Evolutionary conservation across 2,329 filamentous ascomycete species (phyloP).

Genomic region (Lecanicillium sp.): DNA sequence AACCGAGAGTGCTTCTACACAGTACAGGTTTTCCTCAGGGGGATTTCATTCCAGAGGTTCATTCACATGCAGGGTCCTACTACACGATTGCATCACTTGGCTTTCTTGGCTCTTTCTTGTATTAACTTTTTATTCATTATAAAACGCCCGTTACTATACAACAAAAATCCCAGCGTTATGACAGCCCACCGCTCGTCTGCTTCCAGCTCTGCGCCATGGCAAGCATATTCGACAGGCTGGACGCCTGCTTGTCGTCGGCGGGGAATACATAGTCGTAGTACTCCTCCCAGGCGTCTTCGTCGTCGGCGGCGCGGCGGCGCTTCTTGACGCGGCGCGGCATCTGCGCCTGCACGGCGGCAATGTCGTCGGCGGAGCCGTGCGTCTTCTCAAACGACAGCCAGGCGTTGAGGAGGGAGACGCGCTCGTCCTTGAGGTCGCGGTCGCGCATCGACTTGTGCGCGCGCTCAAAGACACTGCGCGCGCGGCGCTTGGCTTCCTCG

Average conservation of each 20-base stretch:
- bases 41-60: too few species aligned
- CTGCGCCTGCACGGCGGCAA: slow-evolving; percentile 79
- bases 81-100: too few species aligned
- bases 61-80: too few species aligned
- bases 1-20: too few species aligned
- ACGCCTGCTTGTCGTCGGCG: slow-evolving; percentile 80
- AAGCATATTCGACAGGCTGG: slow-evolving; percentile 75
- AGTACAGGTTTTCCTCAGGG: too few species aligned
- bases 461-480: slow-evolving; percentile 75
- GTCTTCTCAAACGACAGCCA: slow-evolving; percentile 90
- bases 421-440: slow-evolving; percentile 84
- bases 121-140: too few species aligned
- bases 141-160: too few species aligned
- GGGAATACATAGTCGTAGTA: slow-evolving; percentile 98
- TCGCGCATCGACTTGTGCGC: slow-evolving; percentile 85
- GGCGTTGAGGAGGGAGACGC: slow-evolving; percentile 83
- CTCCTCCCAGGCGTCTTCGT: slow-evolving; percentile 74
- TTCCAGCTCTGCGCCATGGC: slow-evolving; percentile 88
- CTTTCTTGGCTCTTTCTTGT: too few species aligned
- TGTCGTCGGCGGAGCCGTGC: slow-evolving; percentile 67
- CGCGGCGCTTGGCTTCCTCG: slow-evolving; percentile 75
- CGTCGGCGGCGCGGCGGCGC: slow-evolving; percentile 83
- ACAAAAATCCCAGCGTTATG: too few species aligned
- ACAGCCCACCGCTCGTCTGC: slow-evolving; percentile 40
- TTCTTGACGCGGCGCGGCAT: slow-evolving; percentile 94